Base-by-base conservation (phyloP, 2,329 filamentous ascomycete species). In the Aspergillus sp. region DNA sequence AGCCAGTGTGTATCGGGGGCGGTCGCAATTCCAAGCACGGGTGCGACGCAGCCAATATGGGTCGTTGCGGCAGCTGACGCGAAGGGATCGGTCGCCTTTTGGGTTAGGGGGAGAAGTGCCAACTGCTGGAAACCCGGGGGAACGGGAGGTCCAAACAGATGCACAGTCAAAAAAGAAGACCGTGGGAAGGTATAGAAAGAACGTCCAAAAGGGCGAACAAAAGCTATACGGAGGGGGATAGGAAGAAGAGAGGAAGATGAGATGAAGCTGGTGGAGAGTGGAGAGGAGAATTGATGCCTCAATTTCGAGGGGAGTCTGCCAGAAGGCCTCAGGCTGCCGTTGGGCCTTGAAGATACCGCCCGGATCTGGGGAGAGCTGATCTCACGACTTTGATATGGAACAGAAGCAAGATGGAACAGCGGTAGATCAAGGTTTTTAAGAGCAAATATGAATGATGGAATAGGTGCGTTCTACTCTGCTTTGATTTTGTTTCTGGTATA, bases 261-360 rank as follows among this genome's bases (percentile, higher is more conserved):
- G 39, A 38, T 11, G 37, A 40, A 28, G 33, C 11, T 28, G 13
- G 33, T 36, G 42, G 37, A 36, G 37, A 19, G 37, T 30, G 37
- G 37, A 44, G 33, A 40, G 19, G 12, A 33, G 33, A 13, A 34
- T 34, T 31, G 37, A 40, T 33, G 37, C n/a, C 29, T 35, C 31
- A 38, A 37, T 27, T n/a, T 37, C 35, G 35, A 37, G 26, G 31
- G 36, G 27, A 45, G 37, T 30, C n/a, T 35, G 32, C 19, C n/a
- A 27, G 33, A 28, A 19, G 46, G 47, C 48, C 51, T 54, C 48
- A 54, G 48, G 51, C 52, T 46, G 49, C 48, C 30, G 38, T 49
- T 50, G 50, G 48, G 44, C 44, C 34, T 19, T 29, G 27, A 27
- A 36, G 13, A 13, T 36, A 36, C 11, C 11, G 19, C 13, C 11